Percentiles rank a stretch among this genome's conserved stretches.
Conservation (phyloP, 768 basidiomycete genomes). For the Russula virescens region DNA sequence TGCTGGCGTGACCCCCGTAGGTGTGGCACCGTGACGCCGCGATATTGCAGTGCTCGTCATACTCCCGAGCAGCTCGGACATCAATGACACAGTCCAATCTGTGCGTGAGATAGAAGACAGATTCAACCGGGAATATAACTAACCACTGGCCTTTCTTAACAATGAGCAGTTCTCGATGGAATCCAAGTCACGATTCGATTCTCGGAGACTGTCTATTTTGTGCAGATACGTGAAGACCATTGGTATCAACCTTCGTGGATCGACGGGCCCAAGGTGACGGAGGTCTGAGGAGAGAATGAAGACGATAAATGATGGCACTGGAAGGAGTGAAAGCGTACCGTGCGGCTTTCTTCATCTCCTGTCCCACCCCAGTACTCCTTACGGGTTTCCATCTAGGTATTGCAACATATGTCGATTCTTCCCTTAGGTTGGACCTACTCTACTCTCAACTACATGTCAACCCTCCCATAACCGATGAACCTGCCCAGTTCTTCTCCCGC, state of each 20-base stretch:
- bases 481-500: slow-evolving; percentile 67
- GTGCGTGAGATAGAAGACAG: too few relatives aligned
- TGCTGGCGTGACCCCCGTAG: too few relatives aligned
- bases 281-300: slow-evolving; percentile 36
- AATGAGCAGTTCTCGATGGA: too few relatives aligned
- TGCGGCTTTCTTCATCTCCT: neutral
- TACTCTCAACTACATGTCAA: too few relatives aligned
- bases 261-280: slow-evolving; percentile 42
- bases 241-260: slow-evolving; percentile 52
- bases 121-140: too few relatives aligned
- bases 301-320: slow-evolving; percentile 30
- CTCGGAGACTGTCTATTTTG: slow-evolving; percentile 38
- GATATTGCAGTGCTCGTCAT: too few relatives aligned
- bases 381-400: slow-evolving; percentile 28
- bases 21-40: too few relatives aligned
- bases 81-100: too few relatives aligned
- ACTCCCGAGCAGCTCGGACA: too few relatives aligned
- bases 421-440: slow-evolving; percentile 36
- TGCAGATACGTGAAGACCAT: slow-evolving; percentile 40
- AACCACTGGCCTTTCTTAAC: too few relatives aligned
- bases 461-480: neutral
- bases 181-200: too few relatives aligned
- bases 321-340: slow-evolving; percentile 20
- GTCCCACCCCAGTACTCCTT: neutral
- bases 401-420: slow-evolving; percentile 52